Evolutionary conservation across 2,329 filamentous ascomycete genomes (phyloP).

Genomic region (Phaeoacremonium minimum): DNA sequence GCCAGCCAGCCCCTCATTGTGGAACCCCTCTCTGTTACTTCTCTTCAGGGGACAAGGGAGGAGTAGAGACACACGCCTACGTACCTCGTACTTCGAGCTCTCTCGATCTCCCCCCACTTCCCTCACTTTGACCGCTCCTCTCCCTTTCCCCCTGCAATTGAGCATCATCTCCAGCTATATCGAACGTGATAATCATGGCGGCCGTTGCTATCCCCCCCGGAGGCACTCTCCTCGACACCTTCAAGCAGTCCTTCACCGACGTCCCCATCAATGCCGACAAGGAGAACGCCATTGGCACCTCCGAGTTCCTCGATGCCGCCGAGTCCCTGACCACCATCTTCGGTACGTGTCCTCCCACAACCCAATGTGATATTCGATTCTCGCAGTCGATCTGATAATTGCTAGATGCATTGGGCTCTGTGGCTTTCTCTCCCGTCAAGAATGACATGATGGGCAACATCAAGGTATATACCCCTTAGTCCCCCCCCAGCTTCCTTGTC

Average conservation of each 20-base stretch:
- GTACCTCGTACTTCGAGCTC: no score
- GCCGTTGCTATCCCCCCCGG: constrained; percentile 51
- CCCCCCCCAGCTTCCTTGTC: no score
- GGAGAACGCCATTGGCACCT: constrained; percentile 74
- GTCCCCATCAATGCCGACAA: constrained; percentile 72
- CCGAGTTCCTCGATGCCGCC: constrained; percentile 85
- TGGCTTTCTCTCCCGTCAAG: constrained; percentile 88
- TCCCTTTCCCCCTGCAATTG: background rate
- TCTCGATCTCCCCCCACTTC: no score
- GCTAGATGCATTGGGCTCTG: constrained; percentile 61
- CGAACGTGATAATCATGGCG: constrained; percentile 40
- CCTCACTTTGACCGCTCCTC: no score
- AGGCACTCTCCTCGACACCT: constrained; percentile 79
- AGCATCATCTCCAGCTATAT: no score
- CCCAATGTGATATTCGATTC: no score
- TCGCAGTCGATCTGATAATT: background rate
- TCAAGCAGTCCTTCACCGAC: constrained; percentile 78
- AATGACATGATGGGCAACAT: constrained; percentile 87
- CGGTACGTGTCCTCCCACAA: constrained; percentile 58
- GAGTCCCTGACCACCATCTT: constrained; percentile 86
- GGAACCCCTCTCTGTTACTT: no score
- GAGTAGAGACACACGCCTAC: no score
- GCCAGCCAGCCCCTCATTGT: no score
- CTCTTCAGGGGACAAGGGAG: no score
- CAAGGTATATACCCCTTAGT: constrained; percentile 54